Evolutionary conservation across 2,329 filamentous ascomycete genomes (phyloP), one percentile per base, ranked within the genome.

Genomic region (Thermothelomyces thermophilus): DNA sequence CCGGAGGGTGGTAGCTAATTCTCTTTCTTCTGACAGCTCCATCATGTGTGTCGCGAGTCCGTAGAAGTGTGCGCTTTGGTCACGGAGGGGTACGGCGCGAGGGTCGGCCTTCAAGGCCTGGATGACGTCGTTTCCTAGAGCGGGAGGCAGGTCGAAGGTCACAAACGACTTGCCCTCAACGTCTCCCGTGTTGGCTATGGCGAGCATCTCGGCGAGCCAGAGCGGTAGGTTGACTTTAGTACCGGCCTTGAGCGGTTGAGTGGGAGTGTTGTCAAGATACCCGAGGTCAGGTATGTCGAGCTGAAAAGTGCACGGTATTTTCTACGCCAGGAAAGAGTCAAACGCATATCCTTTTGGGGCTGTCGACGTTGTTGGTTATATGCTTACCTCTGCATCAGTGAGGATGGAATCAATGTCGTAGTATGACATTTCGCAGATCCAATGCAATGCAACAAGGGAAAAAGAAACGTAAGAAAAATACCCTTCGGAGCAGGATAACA

Each of bases 251-350:
- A 97, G 83, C 64, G 86, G 70, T 28, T 76, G 70, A 2, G 69
- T 65, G 20, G 86, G 78, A 63, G 88, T 91, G 62, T 90, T 90
- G 69, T 95, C 90, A 52, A 98, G 77, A 66, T 95, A 89, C 58
- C 90, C 90, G 40, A 97, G 80, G 50, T 87, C 83, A 17, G 90
- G 86, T 28, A 95, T 84, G 52, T 91, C 86, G 63, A 96, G 80
- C 64, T 95, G 87, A 70, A 97, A 96, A 45, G 87, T 94, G 73
- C 90, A 95, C 35, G 93, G 91, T 28, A 96, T 81, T 86, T 96
- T 97, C 83, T 95, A 60, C 28, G 22, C n/a, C 7, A 10, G 33
- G 31, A 14, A 42, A 20, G 14, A 51, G 39, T 46, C 14, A 46
- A 28, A 35, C 33, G 58, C 10, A 19, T 9, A n/a, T 13, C 17